These are phyloP conservation scores for Primulina tabacum DNA, from an alignment of 257 asterid genomes.

Conservation along the genomic window DNA sequence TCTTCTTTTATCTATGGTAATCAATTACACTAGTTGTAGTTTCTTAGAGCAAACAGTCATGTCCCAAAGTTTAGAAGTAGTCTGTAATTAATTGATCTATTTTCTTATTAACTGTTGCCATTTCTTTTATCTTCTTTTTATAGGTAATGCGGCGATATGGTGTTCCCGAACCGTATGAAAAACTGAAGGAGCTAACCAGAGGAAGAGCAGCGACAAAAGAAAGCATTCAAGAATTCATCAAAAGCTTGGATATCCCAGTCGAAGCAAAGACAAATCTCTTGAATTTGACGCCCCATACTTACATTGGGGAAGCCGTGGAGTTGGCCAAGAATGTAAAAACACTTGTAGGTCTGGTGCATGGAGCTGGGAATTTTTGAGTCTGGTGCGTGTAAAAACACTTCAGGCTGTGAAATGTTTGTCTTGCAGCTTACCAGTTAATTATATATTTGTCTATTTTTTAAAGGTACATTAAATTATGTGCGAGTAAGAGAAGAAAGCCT, in stretches of 20 bases:
- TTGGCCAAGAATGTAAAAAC: constrained; percentile 37
- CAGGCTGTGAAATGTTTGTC: background rate
- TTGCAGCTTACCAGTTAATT: background rate
- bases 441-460: background rate
- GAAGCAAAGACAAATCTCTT: constrained; percentile 65
- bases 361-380: constrained; percentile 14
- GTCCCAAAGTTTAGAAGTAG: background rate
- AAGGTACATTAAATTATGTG: background rate
- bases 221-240: constrained; percentile 66
- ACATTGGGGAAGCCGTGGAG: constrained; percentile 52
- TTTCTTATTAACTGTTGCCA: background rate
- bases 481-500: background rate
- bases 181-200: constrained; percentile 86
- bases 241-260: constrained; percentile 57
- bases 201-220: constrained; percentile 76
- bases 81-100: background rate
- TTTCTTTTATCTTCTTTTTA: background rate
- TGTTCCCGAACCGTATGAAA: constrained; percentile 91
- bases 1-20: background rate
- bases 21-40: background rate
- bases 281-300: constrained; percentile 71
- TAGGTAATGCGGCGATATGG: constrained; percentile 92
- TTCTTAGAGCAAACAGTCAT: background rate
- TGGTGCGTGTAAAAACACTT: background rate
- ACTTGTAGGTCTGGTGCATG: constrained; percentile 28